Base-by-base conservation (phyloP, 306 rosid genomes). In the Arachis hypogaea region DNA sequence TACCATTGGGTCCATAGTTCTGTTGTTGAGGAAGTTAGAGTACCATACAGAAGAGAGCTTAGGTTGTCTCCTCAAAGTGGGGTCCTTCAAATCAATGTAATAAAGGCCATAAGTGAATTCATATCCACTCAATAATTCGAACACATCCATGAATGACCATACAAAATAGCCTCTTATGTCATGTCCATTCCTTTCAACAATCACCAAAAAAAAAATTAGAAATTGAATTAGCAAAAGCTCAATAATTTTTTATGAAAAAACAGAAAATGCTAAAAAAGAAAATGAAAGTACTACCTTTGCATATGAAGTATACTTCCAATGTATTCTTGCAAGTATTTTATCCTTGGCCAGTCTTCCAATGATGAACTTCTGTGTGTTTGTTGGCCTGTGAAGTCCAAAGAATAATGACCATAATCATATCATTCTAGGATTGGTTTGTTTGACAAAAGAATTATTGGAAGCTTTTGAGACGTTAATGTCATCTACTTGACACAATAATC, bases 11-110 rank as follows among this genome's bases (percentile, higher is more conserved):
- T 43, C 54, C 16, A 43, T 7, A 43, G 14, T 1, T 14, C 47
- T 47, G 4, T 70, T 66, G 49, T 73, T 76, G 42, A 81, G 58
- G 65, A 87, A 87, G 11, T 82, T 6, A 0, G 92, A 81, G 65
- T 77, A 87, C 90, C 83, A 85, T 2, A 42, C 29, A 11, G 87
- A 80, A 28, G 83, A 87, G 63, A 80, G 83, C 77, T 80, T 89
- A 14, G 87, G 86, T 7, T 70, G 68, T 69, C 87, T 80, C 57
- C 65, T 86, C 22, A 85, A 77, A 9, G 69, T 30, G 0, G 84
- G 86, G 60, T 83, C 7, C 7, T 89, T 61, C 69, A 85, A 11
- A 76, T 77, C 86, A 0, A 85, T 43, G 18, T 76, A 69, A 65
- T 76, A 78, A 58, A 86, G 57, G 64, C 89, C 89, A 22, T 7